phyloP scores from a whole-genome alignment of 768 basidiomycete species.

The Baorangia bicolor region DNA sequence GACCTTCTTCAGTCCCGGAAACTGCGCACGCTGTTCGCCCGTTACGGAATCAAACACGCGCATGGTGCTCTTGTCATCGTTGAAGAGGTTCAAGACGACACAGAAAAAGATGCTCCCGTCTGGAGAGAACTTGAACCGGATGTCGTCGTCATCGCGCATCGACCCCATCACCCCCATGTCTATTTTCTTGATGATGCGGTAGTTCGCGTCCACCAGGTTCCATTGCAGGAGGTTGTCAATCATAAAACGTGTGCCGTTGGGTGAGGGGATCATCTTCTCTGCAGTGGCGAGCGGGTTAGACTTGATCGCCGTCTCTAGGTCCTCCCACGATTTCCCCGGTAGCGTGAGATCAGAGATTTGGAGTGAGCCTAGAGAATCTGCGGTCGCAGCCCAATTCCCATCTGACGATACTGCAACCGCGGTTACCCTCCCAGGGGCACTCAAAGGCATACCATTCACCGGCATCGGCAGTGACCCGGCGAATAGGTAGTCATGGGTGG shows the following conservation, averaged over 20 bases:
- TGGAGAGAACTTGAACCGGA: constrained; percentile 10
- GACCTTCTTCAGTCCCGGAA: constrained; percentile 11
- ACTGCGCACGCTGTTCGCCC: constrained; percentile 7
- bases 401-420: constrained; percentile 20
- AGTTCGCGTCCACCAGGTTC: constrained; percentile 4
- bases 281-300: not conserved
- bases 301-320: not conserved
- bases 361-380: not conserved
- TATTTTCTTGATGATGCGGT: constrained; percentile 1
- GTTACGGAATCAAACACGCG: constrained; percentile 10
- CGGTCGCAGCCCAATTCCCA: constrained; percentile 18
- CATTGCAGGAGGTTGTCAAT: not conserved
- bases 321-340: constrained; percentile 2
- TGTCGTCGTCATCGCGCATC: not conserved
- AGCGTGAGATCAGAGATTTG: constrained; percentile 7
- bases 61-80: constrained; percentile 7
- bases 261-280: not conserved
- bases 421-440: not conserved
- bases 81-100: not conserved
- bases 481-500: not conserved
- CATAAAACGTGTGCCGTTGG: constrained; percentile 12
- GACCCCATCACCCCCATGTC: constrained; percentile 7
- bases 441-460: not conserved
- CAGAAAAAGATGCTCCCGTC: constrained; percentile 11
- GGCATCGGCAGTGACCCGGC: not conserved